Percentiles rank a stretch among this genome's conserved stretches.
Conservation (phyloP, 108 stramenopile species). For the Nitzschia palea region DNA sequence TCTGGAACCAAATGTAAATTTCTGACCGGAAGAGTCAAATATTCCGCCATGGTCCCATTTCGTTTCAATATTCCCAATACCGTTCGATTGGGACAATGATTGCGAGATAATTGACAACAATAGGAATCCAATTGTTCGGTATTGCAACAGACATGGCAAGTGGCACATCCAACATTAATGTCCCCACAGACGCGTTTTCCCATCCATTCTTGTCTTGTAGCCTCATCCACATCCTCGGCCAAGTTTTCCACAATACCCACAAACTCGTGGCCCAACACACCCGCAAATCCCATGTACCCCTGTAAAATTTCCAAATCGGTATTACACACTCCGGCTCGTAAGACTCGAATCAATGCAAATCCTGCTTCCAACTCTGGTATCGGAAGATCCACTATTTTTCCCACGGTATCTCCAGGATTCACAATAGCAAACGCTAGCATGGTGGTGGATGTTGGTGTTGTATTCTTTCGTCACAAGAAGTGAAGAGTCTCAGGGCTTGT, state of each 20-base stretch:
- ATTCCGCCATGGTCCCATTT: slow-evolving; percentile 76
- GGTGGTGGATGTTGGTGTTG: too few relatives aligned
- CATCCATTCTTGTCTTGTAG: slow-evolving; percentile 34
- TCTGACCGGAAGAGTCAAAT: slow-evolving; percentile 57
- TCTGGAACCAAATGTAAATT: slow-evolving; percentile 70
- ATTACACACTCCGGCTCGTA: slow-evolving; percentile 78
- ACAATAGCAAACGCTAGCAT: slow-evolving; percentile 41
- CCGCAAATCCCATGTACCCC: slow-evolving; percentile 79
- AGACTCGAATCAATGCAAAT: slow-evolving; percentile 50
- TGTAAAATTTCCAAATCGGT: slow-evolving; percentile 80
- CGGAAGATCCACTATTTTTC: slow-evolving; percentile 20
- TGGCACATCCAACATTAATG: slow-evolving; percentile 67
- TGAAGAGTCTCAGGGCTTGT: too few relatives aligned
- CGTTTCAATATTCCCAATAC: slow-evolving; percentile 74
- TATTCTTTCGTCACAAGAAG: too few relatives aligned
- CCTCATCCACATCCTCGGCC: slow-evolving; percentile 13
- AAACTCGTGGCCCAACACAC: slow-evolving; percentile 79
- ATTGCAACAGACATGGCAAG: slow-evolving; percentile 52
- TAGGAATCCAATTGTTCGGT: slow-evolving; percentile 15
- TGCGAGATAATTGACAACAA: slow-evolving; percentile 43
- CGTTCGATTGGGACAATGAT: slow-evolving; percentile 76
- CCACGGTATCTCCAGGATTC: slow-evolving; percentile 35
- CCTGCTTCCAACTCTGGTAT: slow-evolving; percentile 6
- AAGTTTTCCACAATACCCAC: slow-evolving; percentile 60
- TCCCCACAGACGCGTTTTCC: slow-evolving; percentile 68